These are phyloP conservation scores for Circinella umbellata DNA, from an alignment of 371 early-diverging fungal genomes.

Conservation along the genomic window DNA sequence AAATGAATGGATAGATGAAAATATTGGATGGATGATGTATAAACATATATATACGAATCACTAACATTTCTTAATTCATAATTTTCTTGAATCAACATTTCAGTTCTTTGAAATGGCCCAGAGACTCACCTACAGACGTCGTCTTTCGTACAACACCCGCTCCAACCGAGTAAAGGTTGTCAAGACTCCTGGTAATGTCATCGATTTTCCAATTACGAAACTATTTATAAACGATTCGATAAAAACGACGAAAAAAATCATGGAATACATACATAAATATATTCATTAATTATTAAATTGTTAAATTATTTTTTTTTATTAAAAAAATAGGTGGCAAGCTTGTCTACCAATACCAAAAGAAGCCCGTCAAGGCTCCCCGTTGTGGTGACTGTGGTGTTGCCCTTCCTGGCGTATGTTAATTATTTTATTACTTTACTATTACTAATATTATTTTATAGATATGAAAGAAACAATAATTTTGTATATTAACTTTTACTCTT, in stretches of 20 bases:
- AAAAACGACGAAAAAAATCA: neutral
- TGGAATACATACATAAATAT: neutral
- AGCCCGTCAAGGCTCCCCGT: slow-evolving; percentile 89
- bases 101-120: slow-evolving; percentile 69
- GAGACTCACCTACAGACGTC: slow-evolving; percentile 96
- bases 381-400: slow-evolving; percentile 97
- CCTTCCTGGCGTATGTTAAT: slow-evolving; percentile 82
- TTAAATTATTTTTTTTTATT: neutral
- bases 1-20: slow-evolving; percentile 1
- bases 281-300: neutral
- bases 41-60: neutral
- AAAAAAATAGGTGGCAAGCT: slow-evolving; percentile 79
- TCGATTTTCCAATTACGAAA: neutral
- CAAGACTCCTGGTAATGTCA: slow-evolving; percentile 91
- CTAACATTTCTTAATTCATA: neutral
- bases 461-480: neutral
- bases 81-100: neutral
- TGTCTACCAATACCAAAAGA: slow-evolving; percentile 90
- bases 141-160: slow-evolving; percentile 98
- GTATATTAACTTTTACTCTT: neutral
- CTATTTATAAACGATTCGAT: neutral
- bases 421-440: neutral
- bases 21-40: too few relatives aligned
- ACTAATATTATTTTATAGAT: too few relatives aligned
- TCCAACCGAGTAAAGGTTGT: slow-evolving; percentile 94